Base-by-base conservation (phyloP, 2,329 filamentous ascomycete species). In the Pestalotiopsis fici region DNA sequence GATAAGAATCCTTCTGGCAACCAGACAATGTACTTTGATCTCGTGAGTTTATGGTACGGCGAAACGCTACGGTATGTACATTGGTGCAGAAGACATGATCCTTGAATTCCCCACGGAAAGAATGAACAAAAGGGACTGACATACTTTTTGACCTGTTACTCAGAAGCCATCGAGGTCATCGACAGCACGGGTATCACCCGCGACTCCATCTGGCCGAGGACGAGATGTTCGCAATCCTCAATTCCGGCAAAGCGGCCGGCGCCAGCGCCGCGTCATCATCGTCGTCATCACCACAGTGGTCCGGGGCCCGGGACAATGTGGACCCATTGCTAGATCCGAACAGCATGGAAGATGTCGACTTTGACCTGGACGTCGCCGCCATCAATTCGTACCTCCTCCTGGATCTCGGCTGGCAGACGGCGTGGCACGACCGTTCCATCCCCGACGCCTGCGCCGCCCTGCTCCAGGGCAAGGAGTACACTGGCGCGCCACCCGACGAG, bases 321-420 rank as follows among this genome's bases (percentile, higher is more conserved):
- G 31, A 35, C 1, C 31, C 31, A 11, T 35, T 35, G 6, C 31
- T 35, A 11, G 31, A 35, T 35, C 31, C 31, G 1, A 35, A 35
- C 11, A 35, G 31, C 31, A 35, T 35, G 31, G 31, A n/a, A n/a
- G n/a, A 35, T 11, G 6, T 35, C 6, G 31, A 35, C 11, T 35
- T 35, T 4, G 62, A 64, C 27, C 27, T 35, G 12, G 25, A 21
- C 43, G 18, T 56, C 23, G 27, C n/a, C 9, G 23, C 25, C 25
- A 27, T 65, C n/a, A 25, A 54, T 6, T 65, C 63, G 50, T 43
- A 56, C 54, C 54, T 65, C 18, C 54, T 65, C 21, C 63, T 65
- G n/a, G 63, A 65, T 31, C 27, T 65, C 25, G 63, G 63, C 18
- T 59, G 54, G 50, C 39, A 65, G 54, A 65, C 28, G 9, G 23